phyloP scores from a whole-genome alignment of 148 eudicot genomes.

The Agrostemma githago region DNA sequence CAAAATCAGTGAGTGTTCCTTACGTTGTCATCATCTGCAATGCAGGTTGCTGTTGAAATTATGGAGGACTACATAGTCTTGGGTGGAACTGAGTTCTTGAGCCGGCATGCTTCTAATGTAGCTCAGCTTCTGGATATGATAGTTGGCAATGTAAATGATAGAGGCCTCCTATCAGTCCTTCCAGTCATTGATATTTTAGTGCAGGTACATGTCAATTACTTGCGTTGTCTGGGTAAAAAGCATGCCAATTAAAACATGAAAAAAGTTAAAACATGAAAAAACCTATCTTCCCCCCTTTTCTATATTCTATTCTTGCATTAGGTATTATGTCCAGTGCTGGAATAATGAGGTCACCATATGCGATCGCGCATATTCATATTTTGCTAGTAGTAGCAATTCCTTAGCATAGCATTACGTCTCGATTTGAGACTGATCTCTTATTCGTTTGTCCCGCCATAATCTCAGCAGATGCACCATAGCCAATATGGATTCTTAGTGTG shows the following conservation, averaged over 20 bases:
- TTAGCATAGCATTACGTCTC: neutral
- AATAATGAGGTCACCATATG: neutral
- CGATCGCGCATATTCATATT: neutral
- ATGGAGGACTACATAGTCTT: conserved; percentile 74
- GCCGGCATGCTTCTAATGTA: conserved; percentile 69
- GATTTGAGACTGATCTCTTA: neutral
- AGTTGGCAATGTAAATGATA: conserved; percentile 80
- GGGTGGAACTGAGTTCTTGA: conserved; percentile 82
- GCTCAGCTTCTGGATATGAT: conserved; percentile 79
- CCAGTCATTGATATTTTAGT: conserved; percentile 80
- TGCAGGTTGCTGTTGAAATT: conserved; percentile 88
- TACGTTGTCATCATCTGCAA: neutral
- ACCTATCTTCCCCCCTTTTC: neutral
- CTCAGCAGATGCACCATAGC: neutral
- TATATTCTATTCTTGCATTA: neutral
- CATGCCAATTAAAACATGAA: neutral
- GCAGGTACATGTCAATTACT: conserved; percentile 48
- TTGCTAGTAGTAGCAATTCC: neutral
- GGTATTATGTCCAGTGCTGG: neutral
- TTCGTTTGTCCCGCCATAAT: neutral
- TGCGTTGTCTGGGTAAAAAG: neutral
- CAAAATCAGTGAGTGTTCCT: neutral
- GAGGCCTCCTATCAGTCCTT: conserved; percentile 78
- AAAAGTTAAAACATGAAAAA: neutral
- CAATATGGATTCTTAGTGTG: neutral